Base-by-base conservation (phyloP, 306 rosid genomes). In the Citrullus amarus region DNA sequence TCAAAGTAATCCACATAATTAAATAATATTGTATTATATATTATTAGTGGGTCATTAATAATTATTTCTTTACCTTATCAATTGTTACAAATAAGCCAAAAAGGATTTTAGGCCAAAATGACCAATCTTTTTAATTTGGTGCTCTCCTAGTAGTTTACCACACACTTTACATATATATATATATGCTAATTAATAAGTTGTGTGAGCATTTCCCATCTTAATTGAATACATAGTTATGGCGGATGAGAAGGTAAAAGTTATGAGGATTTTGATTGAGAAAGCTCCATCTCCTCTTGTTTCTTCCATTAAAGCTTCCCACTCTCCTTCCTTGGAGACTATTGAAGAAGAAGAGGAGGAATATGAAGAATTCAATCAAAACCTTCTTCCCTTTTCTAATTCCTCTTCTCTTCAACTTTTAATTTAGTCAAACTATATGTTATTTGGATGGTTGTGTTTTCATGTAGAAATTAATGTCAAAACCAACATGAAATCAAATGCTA, bases 311-410 rank as follows among this genome's bases (percentile, higher is more conserved):
- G 85, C 88, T 79, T 92, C 93, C 6, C 88, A 88, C 76, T 83
- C 80, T 2, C 97, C 92, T 6, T 20, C 79, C 62, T 85, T 92
- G 86, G 97, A 86, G 81, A 85, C 93, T 8, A 88, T 90, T 16
- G 18, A 30, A 0, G 91, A 30, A 0, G 91, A 88, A 66, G 91
- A 90, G 3, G 46, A 63, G 2, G 70, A 34, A 15, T 2, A 38
- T 63, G 6, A 63, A 3, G 13, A 55, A 15, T 25, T 46, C 7
- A 34, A 15, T 8, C 34, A 36, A 53, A 32, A 32, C 16, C 17
- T 60, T 13, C 1, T 48, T 48, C 53, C 17, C 1, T 28, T 60
- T 11, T 28, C 66, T 60, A 55, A 55, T 55, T 12, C 38, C 30
- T 28, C 66, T 60, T 60, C 17, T 57, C 6, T 57, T 20, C 62